These are phyloP conservation scores for Citrullus colocynthis DNA, from an alignment of 306 rosid species.

Conservation along the genomic window DNA sequence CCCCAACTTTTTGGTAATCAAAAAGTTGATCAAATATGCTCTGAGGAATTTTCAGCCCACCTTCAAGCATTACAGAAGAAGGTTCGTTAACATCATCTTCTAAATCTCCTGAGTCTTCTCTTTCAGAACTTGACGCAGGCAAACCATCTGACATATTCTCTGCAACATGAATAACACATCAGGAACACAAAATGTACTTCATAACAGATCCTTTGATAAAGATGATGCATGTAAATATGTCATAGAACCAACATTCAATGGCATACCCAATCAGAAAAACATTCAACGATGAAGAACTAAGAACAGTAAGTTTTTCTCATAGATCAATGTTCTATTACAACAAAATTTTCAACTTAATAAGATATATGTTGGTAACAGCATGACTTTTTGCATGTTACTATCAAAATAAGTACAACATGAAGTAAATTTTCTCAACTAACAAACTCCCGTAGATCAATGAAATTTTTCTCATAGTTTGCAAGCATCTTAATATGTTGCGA, in stretches of 20 bases:
- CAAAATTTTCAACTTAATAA: background rate
- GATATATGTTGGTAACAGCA: background rate
- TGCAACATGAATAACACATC: slow-evolving; percentile 23
- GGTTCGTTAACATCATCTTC: slow-evolving; percentile 37
- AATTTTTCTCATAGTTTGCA: background rate
- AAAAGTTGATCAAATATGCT: slow-evolving; percentile 60
- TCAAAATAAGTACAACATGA: background rate
- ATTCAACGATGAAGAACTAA: background rate
- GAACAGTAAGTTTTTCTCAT: background rate
- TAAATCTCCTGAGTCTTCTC: slow-evolving; percentile 36
- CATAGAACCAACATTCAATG: background rate
- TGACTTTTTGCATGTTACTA: background rate
- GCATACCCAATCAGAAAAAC: background rate
- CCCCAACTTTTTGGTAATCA: slow-evolving; percentile 96
- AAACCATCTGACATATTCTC: slow-evolving; percentile 28
- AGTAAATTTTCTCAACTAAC: background rate
- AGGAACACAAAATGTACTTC: background rate
- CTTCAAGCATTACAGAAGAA: slow-evolving; percentile 67
- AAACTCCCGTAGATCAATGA: background rate
- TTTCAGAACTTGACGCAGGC: slow-evolving; percentile 40
- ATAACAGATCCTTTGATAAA: background rate
- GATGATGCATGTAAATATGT: background rate
- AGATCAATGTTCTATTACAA: background rate
- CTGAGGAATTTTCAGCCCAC: slow-evolving; percentile 74
- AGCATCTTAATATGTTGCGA: background rate